phyloP scores from a whole-genome alignment of 805 yeast genomes.

The Kluyveromyces wickerhamii region DNA sequence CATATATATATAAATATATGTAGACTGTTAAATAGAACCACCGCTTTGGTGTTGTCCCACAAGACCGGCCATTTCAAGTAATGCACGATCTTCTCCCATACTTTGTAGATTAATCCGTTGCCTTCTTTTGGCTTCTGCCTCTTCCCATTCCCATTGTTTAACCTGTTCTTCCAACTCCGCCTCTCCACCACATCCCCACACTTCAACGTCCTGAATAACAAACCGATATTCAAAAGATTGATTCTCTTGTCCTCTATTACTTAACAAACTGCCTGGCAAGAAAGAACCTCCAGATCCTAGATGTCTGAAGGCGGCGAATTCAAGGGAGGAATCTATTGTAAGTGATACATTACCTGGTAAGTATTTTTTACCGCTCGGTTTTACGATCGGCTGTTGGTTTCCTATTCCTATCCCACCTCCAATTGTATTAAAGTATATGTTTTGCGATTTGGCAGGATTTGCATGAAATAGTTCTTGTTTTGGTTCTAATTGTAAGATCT shows the following conservation, averaged over 20 bases:
- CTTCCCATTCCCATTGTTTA: conserved; percentile 86
- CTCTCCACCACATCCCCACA: conserved; percentile 85
- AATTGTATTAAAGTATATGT: conserved; percentile 57
- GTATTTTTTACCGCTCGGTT: conserved; percentile 38
- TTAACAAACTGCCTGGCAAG: conserved; percentile 27
- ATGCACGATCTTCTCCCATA: conserved; percentile 74
- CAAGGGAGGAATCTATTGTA: conserved; percentile 69
- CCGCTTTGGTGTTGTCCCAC: conserved; percentile 44
- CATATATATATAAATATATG: neutral
- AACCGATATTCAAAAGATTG: conserved; percentile 58
- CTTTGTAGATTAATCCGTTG: conserved; percentile 58
- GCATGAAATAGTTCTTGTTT: conserved; percentile 46
- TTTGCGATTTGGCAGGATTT: conserved; percentile 30
- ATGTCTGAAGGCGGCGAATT: conserved; percentile 74
- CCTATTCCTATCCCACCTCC: conserved; percentile 89
- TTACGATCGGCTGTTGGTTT: conserved; percentile 50
- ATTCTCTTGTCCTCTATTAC: conserved; percentile 15
- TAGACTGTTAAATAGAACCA: conserved; percentile 33
- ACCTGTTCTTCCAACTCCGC: conserved; percentile 71
- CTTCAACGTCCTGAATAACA: conserved; percentile 68
- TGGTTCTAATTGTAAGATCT: conserved; percentile 65
- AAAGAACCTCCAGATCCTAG: conserved; percentile 48
- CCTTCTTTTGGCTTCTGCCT: conserved; percentile 72
- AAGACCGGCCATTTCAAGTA: conserved; percentile 75
- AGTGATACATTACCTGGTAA: conserved; percentile 73